A percentile compares a stretch with the other conserved stretches of the same genome.
Evolutionary conservation across 2,329 filamentous ascomycete genomes (phyloP).

Genomic region (Claviceps quebecensis): DNA sequence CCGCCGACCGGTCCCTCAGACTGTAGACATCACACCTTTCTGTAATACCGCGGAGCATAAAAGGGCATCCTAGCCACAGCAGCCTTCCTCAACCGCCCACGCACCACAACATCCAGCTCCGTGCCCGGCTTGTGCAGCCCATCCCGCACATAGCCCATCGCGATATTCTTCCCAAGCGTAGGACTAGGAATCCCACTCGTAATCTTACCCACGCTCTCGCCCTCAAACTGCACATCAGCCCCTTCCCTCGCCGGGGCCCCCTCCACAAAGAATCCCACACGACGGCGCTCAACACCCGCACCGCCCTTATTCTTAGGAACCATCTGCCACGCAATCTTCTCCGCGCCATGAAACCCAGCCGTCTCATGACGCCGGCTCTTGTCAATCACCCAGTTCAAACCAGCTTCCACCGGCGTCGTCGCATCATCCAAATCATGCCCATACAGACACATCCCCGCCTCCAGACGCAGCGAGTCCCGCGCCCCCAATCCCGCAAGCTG

Average conservation of each 20-base stretch:
- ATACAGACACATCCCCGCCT: slow-evolving; percentile 99
- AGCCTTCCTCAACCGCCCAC: slow-evolving; percentile 62
- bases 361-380: slow-evolving; percentile 50
- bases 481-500: slow-evolving; percentile 81
- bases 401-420: slow-evolving; percentile 45
- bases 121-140: slow-evolving; percentile 75
- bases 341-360: slow-evolving; percentile 74
- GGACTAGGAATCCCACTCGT: slow-evolving; percentile 88
- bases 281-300: slow-evolving; percentile 51
- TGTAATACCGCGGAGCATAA: slow-evolving; percentile 60
- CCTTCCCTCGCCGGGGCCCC: slow-evolving; percentile 86
- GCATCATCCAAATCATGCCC: slow-evolving; percentile 87
- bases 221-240: slow-evolving; percentile 56
- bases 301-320: slow-evolving; percentile 61
- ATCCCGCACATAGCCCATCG: slow-evolving; percentile 83
- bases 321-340: slow-evolving; percentile 63
- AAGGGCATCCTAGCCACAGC: slow-evolving; percentile 83
- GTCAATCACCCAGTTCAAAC: slow-evolving; percentile 65
- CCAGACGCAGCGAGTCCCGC: slow-evolving; percentile 79
- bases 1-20: too few species aligned
- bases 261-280: slow-evolving; percentile 70
- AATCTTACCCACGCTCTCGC: slow-evolving; percentile 58
- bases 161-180: slow-evolving; percentile 76
- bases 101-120: slow-evolving; percentile 61
- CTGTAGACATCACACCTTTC: too few species aligned